A percentile compares a stretch with the other conserved stretches of the same genome.
These are phyloP conservation scores for Diplodia sapinea DNA, from an alignment of 2,329 filamentous ascomycete genomes.

Conservation along the genomic window DNA sequence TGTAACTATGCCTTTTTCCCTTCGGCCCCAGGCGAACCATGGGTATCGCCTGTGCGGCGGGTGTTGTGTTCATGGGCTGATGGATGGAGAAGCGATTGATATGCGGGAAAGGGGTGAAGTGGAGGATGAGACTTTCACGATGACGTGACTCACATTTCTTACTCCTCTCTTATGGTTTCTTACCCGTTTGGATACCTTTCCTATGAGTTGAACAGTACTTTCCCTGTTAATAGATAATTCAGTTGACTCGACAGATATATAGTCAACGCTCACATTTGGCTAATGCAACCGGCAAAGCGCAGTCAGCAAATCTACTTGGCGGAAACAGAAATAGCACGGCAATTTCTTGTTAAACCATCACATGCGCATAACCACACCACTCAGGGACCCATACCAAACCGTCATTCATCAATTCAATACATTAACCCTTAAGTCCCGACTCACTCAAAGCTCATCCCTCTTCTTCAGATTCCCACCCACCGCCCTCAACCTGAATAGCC, in stretches of 20 bases:
- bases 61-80: not conserved
- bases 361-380: too few species aligned
- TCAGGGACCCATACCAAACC: not conserved
- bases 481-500: constrained; percentile 56
- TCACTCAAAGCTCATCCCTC: constrained; percentile 52
- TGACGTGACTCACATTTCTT: not conserved
- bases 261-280: too few species aligned
- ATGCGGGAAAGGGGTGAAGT: not conserved
- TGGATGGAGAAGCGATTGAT: not conserved
- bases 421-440: not conserved
- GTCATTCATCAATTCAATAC: not conserved
- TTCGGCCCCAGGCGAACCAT: not conserved
- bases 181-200: too few species aligned
- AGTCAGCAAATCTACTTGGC: too few species aligned
- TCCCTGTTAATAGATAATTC: too few species aligned
- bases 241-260: too few species aligned
- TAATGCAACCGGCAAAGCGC: too few species aligned
- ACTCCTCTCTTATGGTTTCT: not conserved
- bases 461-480: constrained; percentile 43
- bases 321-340: too few species aligned
- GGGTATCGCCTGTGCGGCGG: not conserved
- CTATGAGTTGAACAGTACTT: not conserved
- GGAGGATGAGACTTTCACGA: not conserved
- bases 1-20: not conserved
- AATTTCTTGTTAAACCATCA: too few species aligned